A percentile compares a stretch with the other conserved stretches of the same genome.
phyloP scores from a whole-genome alignment of 1,284 basidiomycete genomes.

The Calocybe gambosa region DNA sequence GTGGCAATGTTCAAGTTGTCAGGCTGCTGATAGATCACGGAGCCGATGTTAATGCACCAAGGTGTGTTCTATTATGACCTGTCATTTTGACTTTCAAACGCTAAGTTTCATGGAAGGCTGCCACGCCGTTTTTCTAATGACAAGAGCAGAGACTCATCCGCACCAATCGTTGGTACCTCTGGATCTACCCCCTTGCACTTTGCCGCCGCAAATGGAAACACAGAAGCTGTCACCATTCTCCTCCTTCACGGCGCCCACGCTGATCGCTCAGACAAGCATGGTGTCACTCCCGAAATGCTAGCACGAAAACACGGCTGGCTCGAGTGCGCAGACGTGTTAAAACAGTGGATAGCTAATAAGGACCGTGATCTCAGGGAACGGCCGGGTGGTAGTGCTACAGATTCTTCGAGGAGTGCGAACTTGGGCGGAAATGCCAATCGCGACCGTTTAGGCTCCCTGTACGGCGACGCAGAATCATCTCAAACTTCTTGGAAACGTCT shows the following conservation, averaged over 20 bases:
- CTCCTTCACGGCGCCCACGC: constrained; percentile 77
- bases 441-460: constrained; percentile 19
- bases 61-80: constrained; percentile 35
- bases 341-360: constrained; percentile 50
- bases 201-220: constrained; percentile 88
- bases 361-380: constrained; percentile 51
- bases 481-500: constrained; percentile 35
- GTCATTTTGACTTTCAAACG: constrained; percentile 1
- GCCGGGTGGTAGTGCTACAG: constrained; percentile 13
- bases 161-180: constrained; percentile 69
- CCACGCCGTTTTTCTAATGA: constrained; percentile 78
- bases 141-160: constrained; percentile 54
- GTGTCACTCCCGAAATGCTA: constrained; percentile 70
- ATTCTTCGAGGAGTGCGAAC: constrained; percentile 13
- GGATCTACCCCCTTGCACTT: constrained; percentile 94
- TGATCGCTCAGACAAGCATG: constrained; percentile 79
- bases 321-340: constrained; percentile 55
- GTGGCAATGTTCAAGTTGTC: constrained; percentile 81
- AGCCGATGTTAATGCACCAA: constrained; percentile 89
- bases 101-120: constrained; percentile 38
- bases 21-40: constrained; percentile 82
- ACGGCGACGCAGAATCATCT: constrained; percentile 23
- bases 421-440: constrained; percentile 16
- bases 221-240: constrained; percentile 65
- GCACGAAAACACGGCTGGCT: constrained; percentile 66